Evolutionary conservation across 352 stramenopile genomes (phyloP), one percentile per base, ranked within the genome.

Genomic region (Phytopythium montanum): DNA sequence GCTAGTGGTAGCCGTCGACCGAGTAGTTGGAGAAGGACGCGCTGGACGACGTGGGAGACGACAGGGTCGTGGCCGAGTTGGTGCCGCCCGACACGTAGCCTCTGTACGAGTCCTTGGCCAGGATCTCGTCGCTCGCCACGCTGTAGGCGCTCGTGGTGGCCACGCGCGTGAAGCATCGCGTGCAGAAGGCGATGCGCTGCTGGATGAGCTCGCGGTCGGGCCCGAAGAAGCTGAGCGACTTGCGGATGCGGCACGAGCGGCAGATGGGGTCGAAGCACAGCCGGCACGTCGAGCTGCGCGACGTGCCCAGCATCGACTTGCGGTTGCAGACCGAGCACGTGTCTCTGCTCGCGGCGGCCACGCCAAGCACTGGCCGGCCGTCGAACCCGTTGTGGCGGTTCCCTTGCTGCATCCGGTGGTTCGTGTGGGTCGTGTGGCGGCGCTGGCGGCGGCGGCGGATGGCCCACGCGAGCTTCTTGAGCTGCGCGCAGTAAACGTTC

Each of bases 401-500:
- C 21, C n/a, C n/a, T n/a, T n/a, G n/a, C n/a, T n/a, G n/a, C n/a
- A n/a, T n/a, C n/a, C n/a, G n/a, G 34, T 36, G 5, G 10, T 49
- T 26, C 21, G 5, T 45, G 0, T n/a, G 39, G 14, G 3, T 59
- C 38, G 26, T 59, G 54, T 56, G 19, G 31, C 51, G 31, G n/a
- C 51, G 54, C 28, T 50, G 54, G 26, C 26, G 39, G 14, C 57
- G 48, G 10, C 72, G 69, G 5, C 61, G 62, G 19, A 75, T 77
- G 48, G 70, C 69, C 21, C 72, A 81, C n/a, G 62, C 56, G 23
- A 77, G 58, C 42, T 77, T 77, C 52, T 73, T 72, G 56, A 77
- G 70, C 59, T 80, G 75, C 25, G 77, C 74, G 54, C 75, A 87
- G 21, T 66, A 45, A 10, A 87, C 57, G 50, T 75, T 64, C 56